Base-by-base conservation (phyloP, 2,329 filamentous ascomycete species). In the Curvularia sp. region DNA sequence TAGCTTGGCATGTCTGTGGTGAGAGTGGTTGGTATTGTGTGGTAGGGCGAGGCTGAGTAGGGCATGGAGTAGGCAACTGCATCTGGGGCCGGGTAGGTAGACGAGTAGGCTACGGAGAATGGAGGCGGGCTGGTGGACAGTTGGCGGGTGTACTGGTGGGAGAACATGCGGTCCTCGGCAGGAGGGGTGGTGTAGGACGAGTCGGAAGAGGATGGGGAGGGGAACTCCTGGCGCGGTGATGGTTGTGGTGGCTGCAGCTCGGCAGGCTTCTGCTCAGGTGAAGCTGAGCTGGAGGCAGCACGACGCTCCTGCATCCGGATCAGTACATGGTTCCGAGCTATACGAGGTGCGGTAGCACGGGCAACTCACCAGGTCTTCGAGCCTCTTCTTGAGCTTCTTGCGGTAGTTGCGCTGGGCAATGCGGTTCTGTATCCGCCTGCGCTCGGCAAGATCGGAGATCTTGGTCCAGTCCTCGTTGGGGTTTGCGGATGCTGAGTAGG, bases 381-480 rank as follows among this genome's bases (percentile, higher is more conserved):
- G 83, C 72, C 91, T 88, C 82, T 89, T 90, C 89, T 95, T 94
- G 70, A 94, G 88, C 87, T 94, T 94, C 87, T 94, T 94, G 85
- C 91, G 93, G 82, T 97, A 97, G 83, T 97, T 97, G 73, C 93
- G 89, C 81, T 98, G 94, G 68, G 94, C 94, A 84, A 98, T 97
- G 69, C 94, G 89, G 82, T 98, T 98, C 81, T 98, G 93, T 81
- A 97, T 97, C 75, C 93, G 87, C 72, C 93, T 85, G 74, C 95
- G 89, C 81, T 98, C 94, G 50, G 93, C 94, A 59, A 98, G 88
- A 79, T 98, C 94, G 57, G 94, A 96, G 77, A 98, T 97, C 87
- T 97, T 96, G 75, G 94, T 97, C 94, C 94, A 98, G 82, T 98
- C 94, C 81, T 98, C 94, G 74, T 97, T 93, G 54, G 94, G 91